Evolutionary conservation across 2,329 filamentous ascomycete species (phyloP).

Genomic region (Lojkania enalia): DNA sequence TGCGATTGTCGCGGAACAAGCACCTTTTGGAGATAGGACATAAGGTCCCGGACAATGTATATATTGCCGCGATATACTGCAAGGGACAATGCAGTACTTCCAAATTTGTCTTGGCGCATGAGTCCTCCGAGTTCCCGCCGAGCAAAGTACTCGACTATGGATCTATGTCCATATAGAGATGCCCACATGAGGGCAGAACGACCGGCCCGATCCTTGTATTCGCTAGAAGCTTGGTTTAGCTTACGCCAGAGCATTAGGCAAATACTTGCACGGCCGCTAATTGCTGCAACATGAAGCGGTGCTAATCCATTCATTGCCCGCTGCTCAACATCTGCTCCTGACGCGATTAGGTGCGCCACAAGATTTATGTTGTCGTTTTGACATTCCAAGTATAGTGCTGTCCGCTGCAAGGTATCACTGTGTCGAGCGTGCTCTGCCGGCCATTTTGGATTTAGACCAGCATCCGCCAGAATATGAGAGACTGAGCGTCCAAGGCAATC

Average conservation of each 20-base stretch:
- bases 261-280: neutral
- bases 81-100: neutral
- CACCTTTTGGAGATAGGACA: too few relatives aligned
- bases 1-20: too few relatives aligned
- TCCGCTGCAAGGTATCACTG: neutral
- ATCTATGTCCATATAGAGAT: neutral
- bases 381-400: neutral
- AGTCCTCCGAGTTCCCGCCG: neutral
- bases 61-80: neutral
- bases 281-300: neutral
- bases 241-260: neutral
- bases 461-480: neutral
- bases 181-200: neutral
- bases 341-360: neutral
- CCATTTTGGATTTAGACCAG: neutral
- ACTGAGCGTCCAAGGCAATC: neutral
- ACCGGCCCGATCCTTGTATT: neutral
- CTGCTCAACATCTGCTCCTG: neutral
- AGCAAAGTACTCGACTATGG: neutral
- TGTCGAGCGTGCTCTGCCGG: neutral
- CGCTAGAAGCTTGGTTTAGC: too few relatives aligned
- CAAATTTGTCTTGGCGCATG: neutral
- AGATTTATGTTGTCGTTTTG: neutral
- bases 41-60: neutral
- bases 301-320: neutral